These are phyloP conservation scores for Juncus inflexus DNA, from an alignment of 176 grass and related monocot species.

Conservation along the genomic window DNA sequence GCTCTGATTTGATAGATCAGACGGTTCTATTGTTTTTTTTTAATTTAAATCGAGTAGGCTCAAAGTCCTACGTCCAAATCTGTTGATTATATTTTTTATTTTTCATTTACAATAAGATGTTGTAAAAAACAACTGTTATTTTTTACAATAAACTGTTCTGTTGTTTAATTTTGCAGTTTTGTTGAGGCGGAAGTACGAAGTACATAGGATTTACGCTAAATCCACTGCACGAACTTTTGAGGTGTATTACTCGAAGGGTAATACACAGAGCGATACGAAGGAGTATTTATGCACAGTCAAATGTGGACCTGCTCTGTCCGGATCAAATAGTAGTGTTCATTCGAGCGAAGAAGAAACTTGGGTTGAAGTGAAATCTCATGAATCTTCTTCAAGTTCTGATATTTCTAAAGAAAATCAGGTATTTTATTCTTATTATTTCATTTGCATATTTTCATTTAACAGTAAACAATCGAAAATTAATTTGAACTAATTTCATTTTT, in stretches of 20 bases:
- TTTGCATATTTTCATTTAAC: slow-evolving; percentile 24
- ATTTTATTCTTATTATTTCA: slow-evolving; percentile 13
- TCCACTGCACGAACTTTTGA: slow-evolving; percentile 81
- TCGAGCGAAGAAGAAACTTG: slow-evolving; percentile 70
- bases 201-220: slow-evolving; percentile 67
- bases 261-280: slow-evolving; percentile 28
- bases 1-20: neutral
- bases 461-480: neutral
- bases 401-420: slow-evolving; percentile 39
- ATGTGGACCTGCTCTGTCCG: slow-evolving; percentile 45
- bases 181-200: slow-evolving; percentile 58
- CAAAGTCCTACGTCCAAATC: too few relatives aligned
- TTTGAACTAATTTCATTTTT: slow-evolving; percentile 26
- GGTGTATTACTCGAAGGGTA: slow-evolving; percentile 64
- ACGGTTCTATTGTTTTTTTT: neutral
- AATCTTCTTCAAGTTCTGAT: slow-evolving; percentile 30
- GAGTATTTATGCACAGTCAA: slow-evolving; percentile 84
- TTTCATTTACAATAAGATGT: too few relatives aligned
- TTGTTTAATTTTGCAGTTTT: slow-evolving; percentile 39
- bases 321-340: slow-evolving; percentile 39
- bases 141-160: neutral
- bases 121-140: too few relatives aligned
- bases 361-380: slow-evolving; percentile 69
- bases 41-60: too few relatives aligned
- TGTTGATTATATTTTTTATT: too few relatives aligned